phyloP scores from a whole-genome alignment of 1,139 yeast species.

The Barnettozyma hawaiiensis region DNA sequence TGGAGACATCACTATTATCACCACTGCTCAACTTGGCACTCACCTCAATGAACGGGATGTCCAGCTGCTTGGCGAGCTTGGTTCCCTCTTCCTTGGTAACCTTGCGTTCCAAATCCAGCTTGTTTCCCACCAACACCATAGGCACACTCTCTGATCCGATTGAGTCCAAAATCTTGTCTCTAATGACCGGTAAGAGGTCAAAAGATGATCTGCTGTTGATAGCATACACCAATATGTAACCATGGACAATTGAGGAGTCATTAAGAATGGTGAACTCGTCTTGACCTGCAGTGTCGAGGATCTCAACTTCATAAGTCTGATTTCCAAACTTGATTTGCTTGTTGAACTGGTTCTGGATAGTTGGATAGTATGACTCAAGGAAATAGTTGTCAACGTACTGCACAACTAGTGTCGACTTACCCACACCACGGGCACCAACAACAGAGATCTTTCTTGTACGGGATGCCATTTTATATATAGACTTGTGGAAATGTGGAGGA shows the following conservation, averaged over 20 bases:
- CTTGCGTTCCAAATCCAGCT: conserved; percentile 70
- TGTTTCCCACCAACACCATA: conserved; percentile 80
- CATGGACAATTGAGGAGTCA: conserved; percentile 80
- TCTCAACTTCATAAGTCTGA: conserved; percentile 77
- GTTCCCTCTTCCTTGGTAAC: conserved; percentile 62
- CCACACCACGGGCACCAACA: conserved; percentile 87
- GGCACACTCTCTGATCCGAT: conserved; percentile 73
- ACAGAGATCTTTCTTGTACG: conserved; percentile 68
- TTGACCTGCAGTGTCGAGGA: conserved; percentile 92
- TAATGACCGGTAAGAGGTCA: conserved; percentile 68
- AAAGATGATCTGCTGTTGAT: conserved; percentile 77
- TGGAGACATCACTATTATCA: conserved; percentile 55
- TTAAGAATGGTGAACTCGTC: conserved; percentile 84
- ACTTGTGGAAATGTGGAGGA: background rate
- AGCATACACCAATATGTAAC: conserved; percentile 76
- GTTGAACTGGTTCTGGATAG: conserved; percentile 85
- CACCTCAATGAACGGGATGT: conserved; percentile 71
- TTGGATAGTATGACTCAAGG: conserved; percentile 87
- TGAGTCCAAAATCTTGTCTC: conserved; percentile 71
- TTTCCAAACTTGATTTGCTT: conserved; percentile 67
- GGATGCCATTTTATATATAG: conserved; percentile 19
- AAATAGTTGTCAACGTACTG: conserved; percentile 86
- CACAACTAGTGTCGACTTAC: conserved; percentile 82
- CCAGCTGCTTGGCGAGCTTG: conserved; percentile 54
- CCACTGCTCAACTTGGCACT: conserved; percentile 69